phyloP scores from a whole-genome alignment of 768 basidiomycete species.

The Phlegmacium glaucopus region DNA sequence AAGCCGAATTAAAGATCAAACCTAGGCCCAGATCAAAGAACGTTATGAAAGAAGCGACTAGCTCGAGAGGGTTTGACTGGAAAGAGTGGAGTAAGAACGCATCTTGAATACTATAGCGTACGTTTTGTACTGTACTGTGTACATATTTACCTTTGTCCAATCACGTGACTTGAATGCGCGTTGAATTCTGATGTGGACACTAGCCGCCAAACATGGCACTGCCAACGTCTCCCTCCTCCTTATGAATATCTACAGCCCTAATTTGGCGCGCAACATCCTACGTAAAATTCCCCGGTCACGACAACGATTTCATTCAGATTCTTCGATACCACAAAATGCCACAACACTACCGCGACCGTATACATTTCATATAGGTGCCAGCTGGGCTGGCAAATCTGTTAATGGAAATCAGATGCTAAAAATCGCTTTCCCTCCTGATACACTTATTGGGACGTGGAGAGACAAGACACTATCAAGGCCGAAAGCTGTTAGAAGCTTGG shows the following conservation, averaged over 20 bases:
- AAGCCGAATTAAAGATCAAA: not conserved
- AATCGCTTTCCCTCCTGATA: constrained; percentile 55
- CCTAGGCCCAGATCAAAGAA: not conserved
- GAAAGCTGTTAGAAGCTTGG: constrained; percentile 33
- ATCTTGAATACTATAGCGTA: too few relatives aligned
- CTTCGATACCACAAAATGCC: not conserved
- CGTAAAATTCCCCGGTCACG: not conserved
- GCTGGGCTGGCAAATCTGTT: constrained; percentile 75
- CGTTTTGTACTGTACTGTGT: not conserved
- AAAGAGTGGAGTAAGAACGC: constrained; percentile 15
- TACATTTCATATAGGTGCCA: constrained; percentile 71
- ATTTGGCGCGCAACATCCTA: not conserved
- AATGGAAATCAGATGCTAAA: constrained; percentile 28
- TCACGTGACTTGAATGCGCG: not conserved
- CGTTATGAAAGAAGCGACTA: constrained; percentile 1
- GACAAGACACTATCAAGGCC: constrained; percentile 54
- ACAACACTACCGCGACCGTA: constrained; percentile 42
- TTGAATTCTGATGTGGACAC: too few relatives aligned
- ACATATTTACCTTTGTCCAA: not conserved
- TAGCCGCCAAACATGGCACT: not conserved
- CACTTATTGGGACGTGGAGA: constrained; percentile 65
- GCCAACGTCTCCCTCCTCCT: not conserved
- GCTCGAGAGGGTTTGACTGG: constrained; percentile 18
- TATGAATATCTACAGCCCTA: not conserved
- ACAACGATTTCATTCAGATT: not conserved